Percentiles rank a stretch among this genome's conserved stretches.
These are phyloP conservation scores for Actinidia arguta DNA, from an alignment of 179 eudicot species.

Conservation along the genomic window DNA sequence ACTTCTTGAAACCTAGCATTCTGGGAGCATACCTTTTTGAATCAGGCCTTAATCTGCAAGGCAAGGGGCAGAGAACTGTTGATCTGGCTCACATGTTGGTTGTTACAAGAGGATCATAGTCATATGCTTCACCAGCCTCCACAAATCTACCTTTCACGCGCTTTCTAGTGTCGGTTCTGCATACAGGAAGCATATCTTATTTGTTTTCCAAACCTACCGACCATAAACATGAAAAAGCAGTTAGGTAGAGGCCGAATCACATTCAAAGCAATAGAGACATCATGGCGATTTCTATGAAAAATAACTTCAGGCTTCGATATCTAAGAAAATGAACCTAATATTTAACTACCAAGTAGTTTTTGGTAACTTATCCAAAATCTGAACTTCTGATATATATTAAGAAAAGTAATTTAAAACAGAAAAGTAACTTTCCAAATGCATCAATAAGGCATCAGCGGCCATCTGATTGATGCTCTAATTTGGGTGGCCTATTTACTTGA, in stretches of 20 bases:
- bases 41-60: constrained; percentile 9
- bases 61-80: constrained; percentile 15
- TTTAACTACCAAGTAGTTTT: not conserved
- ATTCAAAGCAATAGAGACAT: not conserved
- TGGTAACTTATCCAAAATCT: not conserved
- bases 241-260: not conserved
- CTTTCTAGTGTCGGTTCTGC: constrained; percentile 47
- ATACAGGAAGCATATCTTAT: constrained; percentile 50
- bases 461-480: not conserved
- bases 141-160: constrained; percentile 56
- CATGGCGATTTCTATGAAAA: not conserved
- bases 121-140: constrained; percentile 46
- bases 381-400: not conserved
- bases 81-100: constrained; percentile 15
- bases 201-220: constrained; percentile 46
- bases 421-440: not conserved
- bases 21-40: not conserved
- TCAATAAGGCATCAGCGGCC: not conserved
- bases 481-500: not conserved
- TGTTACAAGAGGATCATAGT: constrained; percentile 35
- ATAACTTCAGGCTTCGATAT: not conserved
- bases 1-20: not conserved
- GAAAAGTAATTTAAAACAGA: not conserved
- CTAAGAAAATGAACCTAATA: not conserved
- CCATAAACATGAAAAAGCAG: constrained; percentile 11